Evolutionary conservation across 495 filamentous ascomycete genomes (phyloP).

Genomic region (Penicillium silybi): DNA sequence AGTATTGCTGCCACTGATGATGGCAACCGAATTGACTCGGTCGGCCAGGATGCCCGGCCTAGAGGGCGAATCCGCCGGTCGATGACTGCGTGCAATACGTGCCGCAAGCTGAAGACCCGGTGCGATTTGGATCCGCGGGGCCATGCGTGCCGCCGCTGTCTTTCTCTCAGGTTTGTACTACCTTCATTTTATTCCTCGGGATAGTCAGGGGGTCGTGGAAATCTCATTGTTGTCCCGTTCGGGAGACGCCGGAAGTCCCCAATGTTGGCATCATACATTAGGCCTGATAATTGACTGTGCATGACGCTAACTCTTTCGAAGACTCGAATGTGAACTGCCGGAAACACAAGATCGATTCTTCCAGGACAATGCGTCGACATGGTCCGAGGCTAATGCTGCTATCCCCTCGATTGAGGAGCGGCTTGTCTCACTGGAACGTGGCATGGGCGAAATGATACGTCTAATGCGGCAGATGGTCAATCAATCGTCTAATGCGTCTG

Average conservation of each 20-base stretch:
- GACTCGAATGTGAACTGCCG: constrained; percentile 39
- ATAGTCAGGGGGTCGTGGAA: background rate
- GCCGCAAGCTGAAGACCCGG: constrained; percentile 42
- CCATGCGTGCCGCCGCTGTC: constrained; percentile 40
- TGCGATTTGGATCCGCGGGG: constrained; percentile 39
- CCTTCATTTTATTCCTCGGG: background rate
- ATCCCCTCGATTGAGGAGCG: constrained; percentile 41
- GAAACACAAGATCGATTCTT: constrained; percentile 36
- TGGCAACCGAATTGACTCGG: constrained; percentile 23
- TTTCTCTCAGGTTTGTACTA: constrained; percentile 34
- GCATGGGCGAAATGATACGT: constrained; percentile 40
- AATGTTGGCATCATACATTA: background rate
- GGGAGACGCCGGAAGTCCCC: background rate
- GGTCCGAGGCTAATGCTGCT: constrained; percentile 32
- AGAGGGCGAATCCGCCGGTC: constrained; percentile 39
- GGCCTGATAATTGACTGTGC: background rate
- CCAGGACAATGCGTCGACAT: constrained; percentile 32
- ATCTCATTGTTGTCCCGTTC: background rate
- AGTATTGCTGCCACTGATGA: constrained; percentile 25
- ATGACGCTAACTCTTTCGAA: constrained; percentile 15
- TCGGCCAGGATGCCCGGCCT: constrained; percentile 29
- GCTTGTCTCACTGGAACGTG: constrained; percentile 32
- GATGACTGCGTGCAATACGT: constrained; percentile 43
- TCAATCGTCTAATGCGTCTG: constrained; percentile 18
- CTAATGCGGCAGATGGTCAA: constrained; percentile 37